These are phyloP conservation scores for Aureobasidium zeae DNA, from an alignment of 2,329 filamentous ascomycete genomes.

Conservation along the genomic window DNA sequence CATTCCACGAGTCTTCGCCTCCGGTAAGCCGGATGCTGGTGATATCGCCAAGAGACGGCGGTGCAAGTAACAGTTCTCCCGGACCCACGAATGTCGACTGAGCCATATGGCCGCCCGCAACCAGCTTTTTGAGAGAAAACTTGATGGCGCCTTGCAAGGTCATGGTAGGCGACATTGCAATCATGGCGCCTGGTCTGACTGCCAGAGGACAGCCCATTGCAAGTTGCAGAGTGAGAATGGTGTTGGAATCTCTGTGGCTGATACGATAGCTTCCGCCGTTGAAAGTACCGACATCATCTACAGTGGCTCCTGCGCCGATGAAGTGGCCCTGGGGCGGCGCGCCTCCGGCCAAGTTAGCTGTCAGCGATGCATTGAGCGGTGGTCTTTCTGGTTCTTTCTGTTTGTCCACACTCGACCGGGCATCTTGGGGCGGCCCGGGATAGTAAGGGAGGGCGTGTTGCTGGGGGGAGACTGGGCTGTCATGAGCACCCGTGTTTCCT, in stretches of 20 bases:
- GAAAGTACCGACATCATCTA: constrained; percentile 88
- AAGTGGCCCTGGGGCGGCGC: constrained; percentile 48
- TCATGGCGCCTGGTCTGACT: constrained; percentile 80
- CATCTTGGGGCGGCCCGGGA: constrained; percentile 28
- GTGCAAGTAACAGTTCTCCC: constrained; percentile 79
- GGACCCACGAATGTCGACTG: constrained; percentile 78
- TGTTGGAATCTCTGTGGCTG: constrained; percentile 85
- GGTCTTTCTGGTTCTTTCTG: constrained; percentile 12
- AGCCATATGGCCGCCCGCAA: constrained; percentile 69
- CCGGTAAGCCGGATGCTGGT: constrained; percentile 67
- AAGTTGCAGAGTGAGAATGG: constrained; percentile 77
- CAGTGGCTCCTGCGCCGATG: constrained; percentile 49
- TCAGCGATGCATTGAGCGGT: constrained; percentile 26
- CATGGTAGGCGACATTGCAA: constrained; percentile 85
- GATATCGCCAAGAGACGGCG: constrained; percentile 72
- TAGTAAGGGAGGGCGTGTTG: constrained; percentile 29
- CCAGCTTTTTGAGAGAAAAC: constrained; percentile 85
- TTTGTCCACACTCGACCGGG: constrained; percentile 27
- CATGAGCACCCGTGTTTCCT: constrained; percentile 1
- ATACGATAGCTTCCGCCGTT: constrained; percentile 93
- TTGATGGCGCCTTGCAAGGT: constrained; percentile 74
- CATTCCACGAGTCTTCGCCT: constrained; percentile 66
- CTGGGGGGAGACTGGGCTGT: constrained; percentile 16
- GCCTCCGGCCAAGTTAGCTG: constrained; percentile 28
- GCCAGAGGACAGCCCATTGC: constrained; percentile 78